Evolutionary conservation across 768 basidiomycete genomes (phyloP), one percentile per base, ranked within the genome.

Genomic region (Grammothele lineata): DNA sequence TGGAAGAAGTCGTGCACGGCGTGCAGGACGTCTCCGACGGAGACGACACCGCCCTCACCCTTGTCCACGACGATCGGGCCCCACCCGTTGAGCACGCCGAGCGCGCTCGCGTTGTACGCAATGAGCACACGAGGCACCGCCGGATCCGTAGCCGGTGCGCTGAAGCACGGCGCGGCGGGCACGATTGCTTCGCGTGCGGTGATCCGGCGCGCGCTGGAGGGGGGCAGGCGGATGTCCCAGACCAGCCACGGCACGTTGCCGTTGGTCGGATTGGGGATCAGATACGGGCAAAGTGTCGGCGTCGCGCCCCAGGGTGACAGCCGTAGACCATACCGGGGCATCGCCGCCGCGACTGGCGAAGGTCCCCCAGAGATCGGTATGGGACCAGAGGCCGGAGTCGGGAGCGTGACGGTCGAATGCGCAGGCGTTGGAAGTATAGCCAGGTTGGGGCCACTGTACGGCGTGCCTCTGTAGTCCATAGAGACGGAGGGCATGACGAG

Each of bases 1-100:
- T 70, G 76, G 57, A 80, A 70, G 58, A 77, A 79, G 0, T 60
- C 56, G 53, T 76, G 70, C 15, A 83, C 70, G 8, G 70, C 74
- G 30, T 73, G 64, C 19, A 83, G 62, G 51, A 81, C 39, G 52
- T 78, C 75, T 38, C 61, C 47, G 12, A 80, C 57, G 9, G 71
- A 74, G 22, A 76, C 63, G 0, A 27, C 11, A 49, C 33, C 25
- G 40, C 11, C 57, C 50, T 10, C 53, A 50, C 21, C 19, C 9
- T 62, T 65, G 9, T 71, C 56, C 40, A 81, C 55, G 32, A 69
- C 48, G 47, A 83, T 70, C 0, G 75, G 74, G 2, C 77, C 76
- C 82, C 83, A 73, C 48, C 53, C 21, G 27, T 26, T 32, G 27
- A 37, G 27, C 15, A 53, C 39, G 9, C 54, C 59, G 24, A 17